phyloP scores from a whole-genome alignment of 2,329 filamentous ascomycete species.

The Botrytis paeoniae region DNA sequence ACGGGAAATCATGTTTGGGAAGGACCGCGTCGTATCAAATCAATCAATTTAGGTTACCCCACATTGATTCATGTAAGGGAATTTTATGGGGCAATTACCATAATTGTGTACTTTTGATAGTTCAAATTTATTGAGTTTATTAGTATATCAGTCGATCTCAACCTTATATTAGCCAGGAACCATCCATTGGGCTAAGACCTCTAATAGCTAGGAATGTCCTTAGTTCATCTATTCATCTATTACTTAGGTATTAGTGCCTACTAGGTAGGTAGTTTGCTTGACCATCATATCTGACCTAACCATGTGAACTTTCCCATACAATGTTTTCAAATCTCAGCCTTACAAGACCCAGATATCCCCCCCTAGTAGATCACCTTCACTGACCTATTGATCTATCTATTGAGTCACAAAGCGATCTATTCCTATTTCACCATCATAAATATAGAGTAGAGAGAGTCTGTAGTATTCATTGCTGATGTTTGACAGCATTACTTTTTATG shows the following conservation, averaged over 20 bases:
- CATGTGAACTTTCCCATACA: not conserved
- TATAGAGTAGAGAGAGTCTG: not conserved
- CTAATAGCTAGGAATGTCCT: not conserved
- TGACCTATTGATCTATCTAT: not conserved
- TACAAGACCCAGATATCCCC: not conserved
- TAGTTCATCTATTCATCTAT: not conserved
- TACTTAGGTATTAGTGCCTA: not conserved
- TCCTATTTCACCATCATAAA: not conserved
- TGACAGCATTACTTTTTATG: slow-evolving; percentile 13
- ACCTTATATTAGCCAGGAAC: not conserved
- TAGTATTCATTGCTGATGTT: slow-evolving; percentile 1
- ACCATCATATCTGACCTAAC: not conserved
- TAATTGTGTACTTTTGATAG: not conserved
- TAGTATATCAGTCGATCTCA: not conserved
- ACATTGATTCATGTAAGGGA: not conserved
- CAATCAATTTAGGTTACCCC: slow-evolving; percentile 3
- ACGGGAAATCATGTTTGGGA: not conserved
- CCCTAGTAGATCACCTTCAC: not conserved
- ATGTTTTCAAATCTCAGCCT: not conserved
- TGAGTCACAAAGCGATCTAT: not conserved
- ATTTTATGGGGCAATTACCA: not conserved
- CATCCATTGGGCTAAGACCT: not conserved
- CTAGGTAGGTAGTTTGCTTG: not conserved
- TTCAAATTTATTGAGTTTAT: not conserved
- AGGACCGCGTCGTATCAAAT: slow-evolving; percentile 12